These are phyloP conservation scores for Alternaria conjuncta DNA, from an alignment of 2,329 filamentous ascomycete species.

Conservation along the genomic window DNA sequence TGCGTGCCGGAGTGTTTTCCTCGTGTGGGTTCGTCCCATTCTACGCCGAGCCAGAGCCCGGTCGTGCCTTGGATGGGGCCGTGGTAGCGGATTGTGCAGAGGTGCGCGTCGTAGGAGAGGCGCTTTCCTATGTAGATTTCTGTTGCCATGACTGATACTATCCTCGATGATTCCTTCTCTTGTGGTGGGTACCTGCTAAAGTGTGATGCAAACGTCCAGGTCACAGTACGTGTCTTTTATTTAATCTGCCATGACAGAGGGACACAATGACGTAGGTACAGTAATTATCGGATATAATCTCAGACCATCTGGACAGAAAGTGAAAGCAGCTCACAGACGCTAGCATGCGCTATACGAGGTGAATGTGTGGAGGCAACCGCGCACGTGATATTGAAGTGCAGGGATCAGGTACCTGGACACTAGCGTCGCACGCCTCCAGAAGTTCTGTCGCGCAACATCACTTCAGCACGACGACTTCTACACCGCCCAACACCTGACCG, in stretches of 20 bases:
- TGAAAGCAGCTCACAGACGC: neutral
- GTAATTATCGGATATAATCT: neutral
- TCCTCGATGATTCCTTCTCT: too few species aligned
- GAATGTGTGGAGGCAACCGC: slow-evolving; percentile 4
- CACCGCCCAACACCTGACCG: neutral
- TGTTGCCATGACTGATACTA: slow-evolving; percentile 30
- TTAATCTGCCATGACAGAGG: too few species aligned
- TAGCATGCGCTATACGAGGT: neutral
- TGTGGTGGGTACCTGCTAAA: too few species aligned
- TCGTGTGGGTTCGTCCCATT: slow-evolving; percentile 88
- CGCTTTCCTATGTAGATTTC: slow-evolving; percentile 70
- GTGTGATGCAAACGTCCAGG: too few species aligned
- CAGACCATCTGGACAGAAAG: too few species aligned
- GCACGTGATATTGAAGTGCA: slow-evolving; percentile 11
- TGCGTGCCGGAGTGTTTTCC: slow-evolving; percentile 92
- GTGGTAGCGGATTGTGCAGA: slow-evolving; percentile 85
- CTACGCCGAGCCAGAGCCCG: slow-evolving; percentile 88
- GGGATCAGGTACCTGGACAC: slow-evolving; percentile 11
- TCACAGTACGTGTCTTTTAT: too few species aligned
- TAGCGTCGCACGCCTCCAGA: slow-evolving; percentile 29
- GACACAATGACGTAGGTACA: too few species aligned
- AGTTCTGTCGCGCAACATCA: slow-evolving; percentile 25
- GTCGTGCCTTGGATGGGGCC: slow-evolving; percentile 77
- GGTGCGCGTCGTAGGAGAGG: slow-evolving; percentile 75
- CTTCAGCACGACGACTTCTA: slow-evolving; percentile 11